Evolutionary conservation across 441 rosid genomes (phyloP).

Genomic region (Aquilaria agallochum): DNA sequence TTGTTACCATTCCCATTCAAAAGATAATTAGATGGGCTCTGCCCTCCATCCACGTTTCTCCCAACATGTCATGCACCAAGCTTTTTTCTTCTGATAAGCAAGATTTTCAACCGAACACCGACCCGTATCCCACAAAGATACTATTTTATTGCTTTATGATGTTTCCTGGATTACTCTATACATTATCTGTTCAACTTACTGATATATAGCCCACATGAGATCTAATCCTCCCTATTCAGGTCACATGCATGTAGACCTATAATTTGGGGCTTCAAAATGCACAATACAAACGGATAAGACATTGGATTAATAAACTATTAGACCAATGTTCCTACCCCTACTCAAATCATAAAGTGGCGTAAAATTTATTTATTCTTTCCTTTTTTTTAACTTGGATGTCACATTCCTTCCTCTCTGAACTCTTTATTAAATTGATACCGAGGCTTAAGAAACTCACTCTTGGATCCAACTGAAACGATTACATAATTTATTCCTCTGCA

Average conservation of each 20-base stretch:
- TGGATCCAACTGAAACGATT: conserved; percentile 19
- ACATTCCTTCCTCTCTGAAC: conserved; percentile 9
- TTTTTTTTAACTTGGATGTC: conserved; percentile 11
- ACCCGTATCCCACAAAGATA: conserved; percentile 2
- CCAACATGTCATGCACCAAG: conserved; percentile 5
- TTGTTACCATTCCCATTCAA: no score
- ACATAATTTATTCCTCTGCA: neutral
- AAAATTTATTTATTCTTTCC: neutral
- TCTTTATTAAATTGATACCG: conserved; percentile 9
- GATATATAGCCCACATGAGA: conserved; percentile 43
- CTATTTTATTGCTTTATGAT: conserved; percentile 7
- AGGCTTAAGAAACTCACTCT: conserved; percentile 13
- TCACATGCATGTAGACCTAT: conserved; percentile 42
- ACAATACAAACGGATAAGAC: neutral
- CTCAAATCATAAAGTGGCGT: conserved; percentile 10
- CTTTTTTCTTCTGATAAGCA: conserved; percentile 7
- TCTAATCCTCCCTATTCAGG: conserved; percentile 40
- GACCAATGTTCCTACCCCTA: conserved; percentile 17
- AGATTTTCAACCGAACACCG: conserved; percentile 16
- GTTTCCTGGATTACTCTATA: conserved; percentile 8
- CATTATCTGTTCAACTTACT: conserved; percentile 19
- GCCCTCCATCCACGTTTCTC: conserved; percentile 9
- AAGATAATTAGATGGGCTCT: no score
- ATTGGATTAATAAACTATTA: conserved; percentile 10
- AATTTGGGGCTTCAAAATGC: conserved; percentile 10